phyloP scores from a whole-genome alignment of 345 rosid genomes.

The Microthlaspi erraticum region DNA sequence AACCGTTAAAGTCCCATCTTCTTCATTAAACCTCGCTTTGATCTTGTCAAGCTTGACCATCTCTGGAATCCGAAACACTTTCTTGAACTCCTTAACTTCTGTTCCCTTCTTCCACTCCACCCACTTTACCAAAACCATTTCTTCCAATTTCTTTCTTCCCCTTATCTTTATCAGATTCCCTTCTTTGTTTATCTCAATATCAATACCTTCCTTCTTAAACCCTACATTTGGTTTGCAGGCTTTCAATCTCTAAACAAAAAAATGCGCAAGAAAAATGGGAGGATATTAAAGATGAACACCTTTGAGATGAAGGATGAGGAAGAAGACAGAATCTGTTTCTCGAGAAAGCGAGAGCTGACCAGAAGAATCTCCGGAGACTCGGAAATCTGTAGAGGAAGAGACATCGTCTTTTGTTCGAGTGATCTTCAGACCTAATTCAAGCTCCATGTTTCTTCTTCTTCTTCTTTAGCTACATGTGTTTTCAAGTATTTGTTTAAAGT shows the following conservation, averaged over 20 bases:
- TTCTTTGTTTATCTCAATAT: constrained; percentile 68
- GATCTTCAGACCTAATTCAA: constrained; percentile 82
- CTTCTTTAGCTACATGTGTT: not conserved
- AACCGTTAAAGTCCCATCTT: constrained; percentile 59
- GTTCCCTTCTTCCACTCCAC: constrained; percentile 61
- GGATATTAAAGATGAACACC: constrained; percentile 53
- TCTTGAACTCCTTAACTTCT: constrained; percentile 57
- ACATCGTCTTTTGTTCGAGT: constrained; percentile 66
- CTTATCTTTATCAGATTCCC: constrained; percentile 62
- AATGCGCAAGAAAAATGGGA: not conserved
- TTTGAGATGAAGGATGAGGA: constrained; percentile 71
- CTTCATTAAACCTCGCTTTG: constrained; percentile 66
- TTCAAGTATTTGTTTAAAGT: not conserved
- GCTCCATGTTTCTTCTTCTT: constrained; percentile 58
- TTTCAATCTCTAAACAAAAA: not conserved
- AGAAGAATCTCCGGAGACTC: constrained; percentile 50
- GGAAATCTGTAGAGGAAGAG: constrained; percentile 58
- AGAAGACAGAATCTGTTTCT: constrained; percentile 68
- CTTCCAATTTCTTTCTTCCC: constrained; percentile 70
- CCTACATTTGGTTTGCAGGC: constrained; percentile 51
- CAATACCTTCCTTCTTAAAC: constrained; percentile 56
- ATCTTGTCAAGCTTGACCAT: constrained; percentile 63
- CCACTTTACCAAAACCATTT: constrained; percentile 73
- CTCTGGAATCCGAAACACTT: constrained; percentile 66
- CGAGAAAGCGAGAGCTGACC: constrained; percentile 62